Base-by-base conservation (phyloP, 768 basidiomycete species). In the Phlebiopsis flavidoalba region DNA sequence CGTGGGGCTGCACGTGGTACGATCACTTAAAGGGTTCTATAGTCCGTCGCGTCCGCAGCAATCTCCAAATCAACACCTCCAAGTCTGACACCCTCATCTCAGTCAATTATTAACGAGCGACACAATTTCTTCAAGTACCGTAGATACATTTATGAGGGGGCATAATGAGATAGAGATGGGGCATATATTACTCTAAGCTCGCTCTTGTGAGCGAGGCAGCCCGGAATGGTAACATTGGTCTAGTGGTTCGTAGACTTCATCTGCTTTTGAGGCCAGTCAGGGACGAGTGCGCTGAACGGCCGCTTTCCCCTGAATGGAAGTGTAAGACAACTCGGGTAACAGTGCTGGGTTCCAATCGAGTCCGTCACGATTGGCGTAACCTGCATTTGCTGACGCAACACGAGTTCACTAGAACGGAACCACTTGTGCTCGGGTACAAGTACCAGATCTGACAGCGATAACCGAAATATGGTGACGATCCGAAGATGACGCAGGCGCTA, bases 401-500 rank as follows among this genome's bases (percentile, higher is more conserved):
- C 62, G 17, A 63, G 40, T 33, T 54, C 62, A 15, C 62, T n/a
- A n/a, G n/a, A 51, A n/a, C 83, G 83, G 49, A 95, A 77, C 94
- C 94, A 95, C 64, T 84, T 85, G 12, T 91, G 81, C 69, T 86
- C 82, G 0, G 93, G 90, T 0, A 83, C 87, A 66, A 93, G 70
- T 83, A 92, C 88, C 89, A 95, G 60, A n/a, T n/a, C 83, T 84
- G 37, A 87, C 61, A 60, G n/a, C n/a, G n/a, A 92, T 61, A 4
- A n/a, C 87, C 94, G 64, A 93, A n/a, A 88, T 62, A 95, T 76
- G 2, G 91, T 90, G 61, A 93, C 85, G 17, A 76, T 10, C 83
- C 90, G 65, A 94, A 88, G 63, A 95, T 94, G 48, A 91, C 89
- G 53, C 78, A 75, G 7, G 90, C 86, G n/a, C 89, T 91, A 49